Conservation (phyloP, 2,329 filamentous ascomycete genomes). For the Phaeosphaeriaceae sp. region DNA sequence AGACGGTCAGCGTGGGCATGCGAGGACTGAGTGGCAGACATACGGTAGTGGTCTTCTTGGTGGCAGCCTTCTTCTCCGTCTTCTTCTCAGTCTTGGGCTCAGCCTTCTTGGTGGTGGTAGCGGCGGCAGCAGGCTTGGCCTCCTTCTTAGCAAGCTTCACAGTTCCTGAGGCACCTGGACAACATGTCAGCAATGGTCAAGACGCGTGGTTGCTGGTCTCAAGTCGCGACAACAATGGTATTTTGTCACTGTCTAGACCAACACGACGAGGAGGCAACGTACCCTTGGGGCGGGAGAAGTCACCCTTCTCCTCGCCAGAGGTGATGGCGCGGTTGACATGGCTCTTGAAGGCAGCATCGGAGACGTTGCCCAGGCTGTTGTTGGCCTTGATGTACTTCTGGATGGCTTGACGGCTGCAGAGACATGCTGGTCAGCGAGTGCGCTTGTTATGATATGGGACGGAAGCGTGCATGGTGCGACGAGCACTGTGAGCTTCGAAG, state of each 20-base stretch:
- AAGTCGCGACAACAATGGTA: conserved; percentile 2
- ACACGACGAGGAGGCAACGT: conserved; percentile 49
- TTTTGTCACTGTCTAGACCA: neutral
- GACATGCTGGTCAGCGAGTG: conserved; percentile 44
- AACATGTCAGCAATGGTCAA: conserved; percentile 32
- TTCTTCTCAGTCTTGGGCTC: conserved; percentile 46
- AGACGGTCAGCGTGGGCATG: conserved; percentile 17
- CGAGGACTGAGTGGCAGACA: conserved; percentile 7
- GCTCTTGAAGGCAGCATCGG: conserved; percentile 68
- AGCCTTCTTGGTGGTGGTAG: conserved; percentile 33
- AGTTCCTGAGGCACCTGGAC: conserved; percentile 78
- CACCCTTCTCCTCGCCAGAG: conserved; percentile 82
- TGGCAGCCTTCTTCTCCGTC: conserved; percentile 30
- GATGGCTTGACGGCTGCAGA: conserved; percentile 70
- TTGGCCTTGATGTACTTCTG: conserved; percentile 79
- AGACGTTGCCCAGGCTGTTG: conserved; percentile 68
- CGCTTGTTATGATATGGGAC: conserved; percentile 25
- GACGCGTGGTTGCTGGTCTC: neutral
- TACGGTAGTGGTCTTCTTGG: conserved; percentile 40
- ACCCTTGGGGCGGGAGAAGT: conserved; percentile 93
- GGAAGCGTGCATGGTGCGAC: conserved; percentile 36
- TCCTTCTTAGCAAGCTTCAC: conserved; percentile 92
- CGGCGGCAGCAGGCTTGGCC: conserved; percentile 38
- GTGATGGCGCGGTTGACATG: conserved; percentile 89
- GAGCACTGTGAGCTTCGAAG: conserved; percentile 28